Percentiles rank a stretch among this genome's conserved stretches.
phyloP scores from a whole-genome alignment of 805 yeast genomes.

The Lipomyces sp. region DNA sequence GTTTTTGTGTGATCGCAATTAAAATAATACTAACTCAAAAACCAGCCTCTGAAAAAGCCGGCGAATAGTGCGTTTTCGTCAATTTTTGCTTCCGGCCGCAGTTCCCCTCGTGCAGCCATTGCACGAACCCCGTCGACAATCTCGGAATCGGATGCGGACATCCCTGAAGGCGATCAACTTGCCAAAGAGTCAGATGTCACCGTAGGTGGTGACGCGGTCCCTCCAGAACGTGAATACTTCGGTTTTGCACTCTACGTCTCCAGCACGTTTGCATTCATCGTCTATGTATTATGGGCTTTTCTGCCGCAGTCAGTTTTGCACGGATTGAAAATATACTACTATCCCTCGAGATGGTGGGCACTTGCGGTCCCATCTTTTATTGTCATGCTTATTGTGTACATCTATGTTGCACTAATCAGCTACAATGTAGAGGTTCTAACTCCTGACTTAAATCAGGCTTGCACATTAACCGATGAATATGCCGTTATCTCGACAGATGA shows the following conservation, averaged over 20 bases:
- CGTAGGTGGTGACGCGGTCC: conserved; percentile 48
- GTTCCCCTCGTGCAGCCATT: conserved; percentile 27
- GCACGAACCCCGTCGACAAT: conserved; percentile 15
- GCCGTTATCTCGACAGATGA: conserved; percentile 50
- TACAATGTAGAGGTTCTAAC: conserved; percentile 82
- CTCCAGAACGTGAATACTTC: conserved; percentile 65
- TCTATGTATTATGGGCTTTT: conserved; percentile 75
- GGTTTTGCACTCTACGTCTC: conserved; percentile 85
- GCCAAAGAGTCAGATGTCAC: conserved; percentile 48
- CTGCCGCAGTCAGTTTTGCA: conserved; percentile 65
- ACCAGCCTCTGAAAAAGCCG: conserved; percentile 29
- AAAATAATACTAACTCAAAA: background rate
- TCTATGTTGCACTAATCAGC: conserved; percentile 68
- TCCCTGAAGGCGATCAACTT: conserved; percentile 42
- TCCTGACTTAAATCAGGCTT: conserved; percentile 58
- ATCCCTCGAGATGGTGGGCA: conserved; percentile 94
- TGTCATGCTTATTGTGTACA: conserved; percentile 71
- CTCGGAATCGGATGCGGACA: conserved; percentile 38
- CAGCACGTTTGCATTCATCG: conserved; percentile 57
- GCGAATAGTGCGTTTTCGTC: conserved; percentile 30
- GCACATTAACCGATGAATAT: conserved; percentile 73
- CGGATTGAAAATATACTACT: conserved; percentile 62
- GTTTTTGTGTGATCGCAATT: background rate
- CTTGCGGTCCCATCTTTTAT: conserved; percentile 73
- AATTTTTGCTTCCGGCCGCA: conserved; percentile 34